Conservation (phyloP, 192 early-diverging fungal species). For the Powellomyces hirtus region DNA sequence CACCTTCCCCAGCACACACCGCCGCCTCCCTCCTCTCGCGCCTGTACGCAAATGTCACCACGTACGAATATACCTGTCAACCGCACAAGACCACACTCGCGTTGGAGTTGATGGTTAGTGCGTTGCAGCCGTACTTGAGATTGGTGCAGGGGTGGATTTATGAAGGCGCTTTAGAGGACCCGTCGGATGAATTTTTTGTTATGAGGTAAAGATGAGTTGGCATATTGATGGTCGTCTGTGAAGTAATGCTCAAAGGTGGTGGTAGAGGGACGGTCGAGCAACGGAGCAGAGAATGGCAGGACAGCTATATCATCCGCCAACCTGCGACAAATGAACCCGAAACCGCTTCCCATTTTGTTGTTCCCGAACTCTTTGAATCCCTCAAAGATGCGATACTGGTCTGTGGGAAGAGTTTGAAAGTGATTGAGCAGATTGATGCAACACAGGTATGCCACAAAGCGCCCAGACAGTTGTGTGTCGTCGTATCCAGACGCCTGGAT, state of each 20-base stretch:
- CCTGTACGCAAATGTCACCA: neutral
- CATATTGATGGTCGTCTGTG: no score
- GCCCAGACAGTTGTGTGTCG: no score
- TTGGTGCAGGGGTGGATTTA: conserved; percentile 16
- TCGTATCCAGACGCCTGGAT: neutral
- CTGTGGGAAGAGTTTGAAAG: conserved; percentile 17
- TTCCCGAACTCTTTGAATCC: neutral
- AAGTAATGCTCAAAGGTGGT: no score
- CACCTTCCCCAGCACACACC: neutral
- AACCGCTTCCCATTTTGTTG: neutral
- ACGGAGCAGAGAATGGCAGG: no score
- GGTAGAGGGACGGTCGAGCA: no score
- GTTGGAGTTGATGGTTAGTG: neutral
- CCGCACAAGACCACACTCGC: neutral
- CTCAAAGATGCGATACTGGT: neutral
- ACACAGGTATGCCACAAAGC: neutral
- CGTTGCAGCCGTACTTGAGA: conserved; percentile 9
- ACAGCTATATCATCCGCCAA: no score
- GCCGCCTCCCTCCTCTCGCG: neutral
- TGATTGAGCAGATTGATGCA: conserved; percentile 18
- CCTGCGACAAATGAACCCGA: no score
- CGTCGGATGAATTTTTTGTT: conserved; percentile 17
- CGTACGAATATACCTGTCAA: neutral
- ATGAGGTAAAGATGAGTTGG: neutral
- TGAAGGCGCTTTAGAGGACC: conserved; percentile 18